Percentiles rank a stretch among this genome's conserved stretches.
phyloP scores from a whole-genome alignment of 495 filamentous ascomycete species.

The Neurospora tetrasperma region DNA sequence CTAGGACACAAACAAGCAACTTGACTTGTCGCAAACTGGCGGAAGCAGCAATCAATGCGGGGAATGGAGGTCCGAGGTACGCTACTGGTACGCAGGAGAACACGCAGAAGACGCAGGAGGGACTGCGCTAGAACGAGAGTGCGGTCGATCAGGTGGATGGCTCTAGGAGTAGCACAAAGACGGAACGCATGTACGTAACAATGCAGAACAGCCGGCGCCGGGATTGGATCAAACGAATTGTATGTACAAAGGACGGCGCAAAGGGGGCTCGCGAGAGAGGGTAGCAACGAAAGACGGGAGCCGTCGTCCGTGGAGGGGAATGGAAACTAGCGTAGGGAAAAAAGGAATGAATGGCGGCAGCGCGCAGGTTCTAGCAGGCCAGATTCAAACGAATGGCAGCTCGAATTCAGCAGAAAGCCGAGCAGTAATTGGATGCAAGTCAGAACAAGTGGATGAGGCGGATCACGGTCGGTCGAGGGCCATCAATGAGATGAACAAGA shows the following conservation, averaged over 20 bases:
- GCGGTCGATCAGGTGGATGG: not conserved
- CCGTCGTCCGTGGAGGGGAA: not conserved
- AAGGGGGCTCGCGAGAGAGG: not conserved
- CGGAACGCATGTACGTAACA: not conserved
- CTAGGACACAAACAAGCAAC: not conserved
- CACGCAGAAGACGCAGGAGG: not conserved
- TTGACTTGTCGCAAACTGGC: not conserved
- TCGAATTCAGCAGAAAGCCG: not conserved
- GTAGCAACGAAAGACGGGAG: not conserved
- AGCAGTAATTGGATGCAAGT: not conserved
- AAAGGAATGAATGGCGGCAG: not conserved
- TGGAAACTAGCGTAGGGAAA: not conserved
- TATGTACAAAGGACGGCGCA: not conserved
- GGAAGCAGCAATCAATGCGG: not conserved
- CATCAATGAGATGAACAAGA: constrained; percentile 1
- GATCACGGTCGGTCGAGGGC: not conserved
- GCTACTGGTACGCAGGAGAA: not conserved
- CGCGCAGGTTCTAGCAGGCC: not conserved
- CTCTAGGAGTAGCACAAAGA: not conserved
- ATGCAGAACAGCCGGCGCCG: not conserved
- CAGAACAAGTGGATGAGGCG: not conserved
- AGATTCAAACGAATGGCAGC: not conserved
- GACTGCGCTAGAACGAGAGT: not conserved
- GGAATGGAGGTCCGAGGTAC: not conserved
- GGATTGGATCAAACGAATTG: not conserved